These are phyloP conservation scores for Gymnopilus dilepis DNA, from an alignment of 768 basidiomycete genomes.

Conservation along the genomic window DNA sequence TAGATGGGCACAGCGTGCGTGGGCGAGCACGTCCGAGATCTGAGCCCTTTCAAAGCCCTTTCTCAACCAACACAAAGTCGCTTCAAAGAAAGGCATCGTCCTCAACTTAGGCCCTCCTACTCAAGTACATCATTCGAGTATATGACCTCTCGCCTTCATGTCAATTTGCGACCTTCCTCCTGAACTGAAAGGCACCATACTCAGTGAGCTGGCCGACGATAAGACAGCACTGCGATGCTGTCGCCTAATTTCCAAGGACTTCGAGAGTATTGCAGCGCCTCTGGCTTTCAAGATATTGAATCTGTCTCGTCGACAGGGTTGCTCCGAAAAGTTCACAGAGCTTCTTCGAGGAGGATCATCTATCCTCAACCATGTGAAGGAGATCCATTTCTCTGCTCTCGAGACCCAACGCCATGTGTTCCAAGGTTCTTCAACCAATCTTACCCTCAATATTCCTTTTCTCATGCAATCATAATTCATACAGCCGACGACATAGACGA, in stretches of 20 bases:
- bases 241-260: conserved; percentile 1
- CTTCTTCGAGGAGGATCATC: neutral
- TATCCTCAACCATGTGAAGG: neutral
- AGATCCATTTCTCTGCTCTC: neutral
- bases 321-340: neutral
- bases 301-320: neutral
- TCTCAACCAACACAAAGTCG: too few species aligned
- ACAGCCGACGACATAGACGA: neutral
- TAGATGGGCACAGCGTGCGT: too few species aligned
- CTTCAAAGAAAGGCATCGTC: too few species aligned
- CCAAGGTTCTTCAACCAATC: neutral
- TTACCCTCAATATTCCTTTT: neutral
- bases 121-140: too few species aligned
- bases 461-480: neutral
- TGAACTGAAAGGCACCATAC: neutral
- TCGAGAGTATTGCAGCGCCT: neutral
- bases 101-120: too few species aligned
- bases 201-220: neutral
- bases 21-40: too few species aligned
- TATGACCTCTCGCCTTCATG: neutral
- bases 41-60: too few species aligned
- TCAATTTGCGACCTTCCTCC: neutral
- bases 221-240: neutral
- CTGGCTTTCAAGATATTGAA: neutral
- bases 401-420: neutral